Base-by-base conservation (phyloP, 2,329 filamentous ascomycete species). In the Neurospora sp. region DNA sequence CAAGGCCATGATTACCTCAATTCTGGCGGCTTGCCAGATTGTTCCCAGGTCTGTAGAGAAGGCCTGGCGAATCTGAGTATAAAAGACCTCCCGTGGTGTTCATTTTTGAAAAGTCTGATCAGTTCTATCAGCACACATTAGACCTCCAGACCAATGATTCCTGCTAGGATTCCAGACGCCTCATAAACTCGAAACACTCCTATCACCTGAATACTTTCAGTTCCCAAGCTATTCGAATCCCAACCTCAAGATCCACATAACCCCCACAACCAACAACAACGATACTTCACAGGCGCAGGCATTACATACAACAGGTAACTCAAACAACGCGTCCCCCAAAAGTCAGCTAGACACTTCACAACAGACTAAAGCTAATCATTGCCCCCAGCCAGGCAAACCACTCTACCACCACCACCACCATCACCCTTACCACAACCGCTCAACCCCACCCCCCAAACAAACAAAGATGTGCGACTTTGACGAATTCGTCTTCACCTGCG, bases 381-480 rank as follows among this genome's bases (percentile, higher is more conserved):
- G 1, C 15, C 2, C 13, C 7, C 23, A 62, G 3, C 52, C 15
- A 62, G 52, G 4, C 15, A 4, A 62, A 36, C 28, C 52, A 36
- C 23, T 3, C 7, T 1, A 33, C 52, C 13, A 5, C 13, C 7
- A 5, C 52, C 1, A 33, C 28, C 28, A 33, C 28, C 28, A 36
- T 15, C 19, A n/a, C 52, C 52, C 15, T 9, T 15, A 17, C 23
- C 23, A 62, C 19, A 62, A 17, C 23, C 11, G 4, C 46, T 52
- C 46, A 52, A 52, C 19, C 52, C 5, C 13, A 58, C 11, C 13
- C 46, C 23, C 13, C 19, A 36, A 8, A 28, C 19, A n/a, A 62
- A 38, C 19, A n/a, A 62, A 38, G 33, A 92, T 92, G 90, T 92
- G 90, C 75, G 87, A 90, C 77, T 93, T 83, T 78, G 90, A 93